These are phyloP conservation scores for Pistacia vera DNA, from an alignment of 345 rosid genomes.

Conservation along the genomic window DNA sequence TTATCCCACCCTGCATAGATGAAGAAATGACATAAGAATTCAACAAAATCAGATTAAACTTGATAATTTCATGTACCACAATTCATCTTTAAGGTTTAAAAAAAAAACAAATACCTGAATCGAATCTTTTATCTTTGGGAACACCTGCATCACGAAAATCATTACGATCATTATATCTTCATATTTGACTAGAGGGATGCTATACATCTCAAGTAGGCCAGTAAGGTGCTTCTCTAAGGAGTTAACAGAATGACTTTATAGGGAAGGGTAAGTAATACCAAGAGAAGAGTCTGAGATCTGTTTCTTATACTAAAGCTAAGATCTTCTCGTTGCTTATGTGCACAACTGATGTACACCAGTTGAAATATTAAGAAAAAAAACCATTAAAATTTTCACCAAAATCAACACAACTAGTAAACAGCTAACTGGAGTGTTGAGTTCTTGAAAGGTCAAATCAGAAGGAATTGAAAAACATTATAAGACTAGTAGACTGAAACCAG, in stretches of 20 bases:
- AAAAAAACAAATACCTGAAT: constrained; percentile 67
- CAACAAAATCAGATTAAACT: constrained; percentile 2
- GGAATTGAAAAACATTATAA: background rate
- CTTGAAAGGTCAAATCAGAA: background rate
- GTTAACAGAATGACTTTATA: background rate
- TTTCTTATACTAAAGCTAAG: too few relatives aligned
- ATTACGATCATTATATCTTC: constrained; percentile 15
- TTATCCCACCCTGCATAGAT: constrained; percentile 70
- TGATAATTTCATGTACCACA: background rate
- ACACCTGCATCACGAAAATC: constrained; percentile 64
- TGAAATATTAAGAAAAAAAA: too few relatives aligned
- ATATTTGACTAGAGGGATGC: background rate
- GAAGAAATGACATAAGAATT: background rate
- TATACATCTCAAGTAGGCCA: background rate
- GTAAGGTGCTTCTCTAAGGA: background rate
- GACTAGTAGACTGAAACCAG: background rate
- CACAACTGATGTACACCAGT: too few relatives aligned
- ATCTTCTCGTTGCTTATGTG: too few relatives aligned
- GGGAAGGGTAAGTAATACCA: too few relatives aligned
- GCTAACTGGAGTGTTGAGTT: too few relatives aligned
- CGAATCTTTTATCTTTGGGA: constrained; percentile 91
- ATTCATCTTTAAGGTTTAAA: constrained; percentile 10
- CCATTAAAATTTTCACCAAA: too few relatives aligned
- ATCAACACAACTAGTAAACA: too few relatives aligned
- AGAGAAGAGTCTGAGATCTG: too few relatives aligned